Percentiles rank a stretch among this genome's conserved stretches.
Conservation (phyloP, 73 alveolate species). For the Tetrahymena borealis region DNA sequence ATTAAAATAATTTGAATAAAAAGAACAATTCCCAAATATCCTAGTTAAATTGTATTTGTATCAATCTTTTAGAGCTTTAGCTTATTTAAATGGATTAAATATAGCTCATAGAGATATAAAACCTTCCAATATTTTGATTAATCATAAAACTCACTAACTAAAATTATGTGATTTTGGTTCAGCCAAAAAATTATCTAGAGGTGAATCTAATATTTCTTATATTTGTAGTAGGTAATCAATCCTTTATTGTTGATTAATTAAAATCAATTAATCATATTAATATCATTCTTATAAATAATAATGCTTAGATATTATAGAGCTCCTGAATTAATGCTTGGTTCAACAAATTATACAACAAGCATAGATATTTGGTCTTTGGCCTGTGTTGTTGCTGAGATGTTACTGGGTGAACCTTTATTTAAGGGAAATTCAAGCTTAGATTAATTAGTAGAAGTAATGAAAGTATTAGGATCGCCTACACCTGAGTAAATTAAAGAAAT, state of each 20-base stretch:
- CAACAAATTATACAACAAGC: conserved; percentile 79
- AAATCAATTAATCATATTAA: too few species aligned
- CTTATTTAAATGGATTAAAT: conserved; percentile 18
- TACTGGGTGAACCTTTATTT: conserved; percentile 59
- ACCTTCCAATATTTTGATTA: conserved; percentile 65
- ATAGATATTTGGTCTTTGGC: conserved; percentile 81
- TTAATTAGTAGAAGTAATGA: conserved; percentile 60
- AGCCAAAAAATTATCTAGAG: conserved; percentile 55
- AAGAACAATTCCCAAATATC: conserved; percentile 55
- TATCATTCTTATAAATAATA: conserved; percentile 3
- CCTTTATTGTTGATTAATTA: conserved; percentile 11
- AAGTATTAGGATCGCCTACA: conserved; percentile 62
- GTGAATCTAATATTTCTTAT: conserved; percentile 66
- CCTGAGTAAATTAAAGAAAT: conserved; percentile 48
- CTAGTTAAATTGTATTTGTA: conserved; percentile 60
- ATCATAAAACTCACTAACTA: conserved; percentile 60
- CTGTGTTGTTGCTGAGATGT: conserved; percentile 62
- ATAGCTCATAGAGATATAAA: conserved; percentile 77
- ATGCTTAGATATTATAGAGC: conserved; percentile 72
- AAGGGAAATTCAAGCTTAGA: conserved; percentile 58
- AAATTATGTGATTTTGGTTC: conserved; percentile 76
- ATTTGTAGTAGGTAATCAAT: conserved; percentile 47
- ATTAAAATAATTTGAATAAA: conserved; percentile 30
- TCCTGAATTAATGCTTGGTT: conserved; percentile 95
- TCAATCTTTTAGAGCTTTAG: conserved; percentile 64